Conservation (phyloP, 257 asterid genomes). For the Ehretia macrophylla region DNA sequence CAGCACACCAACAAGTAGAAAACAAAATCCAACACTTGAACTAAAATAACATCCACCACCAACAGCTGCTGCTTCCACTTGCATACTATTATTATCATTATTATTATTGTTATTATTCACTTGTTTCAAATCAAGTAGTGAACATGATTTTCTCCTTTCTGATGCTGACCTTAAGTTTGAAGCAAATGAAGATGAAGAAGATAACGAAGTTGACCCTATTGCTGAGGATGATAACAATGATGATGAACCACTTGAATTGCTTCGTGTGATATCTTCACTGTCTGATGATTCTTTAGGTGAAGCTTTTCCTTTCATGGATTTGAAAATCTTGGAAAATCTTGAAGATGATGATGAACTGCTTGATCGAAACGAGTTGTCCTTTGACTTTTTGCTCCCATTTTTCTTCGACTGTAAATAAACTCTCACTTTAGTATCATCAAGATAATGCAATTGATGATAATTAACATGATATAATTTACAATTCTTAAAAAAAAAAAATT, state of each 20-base stretch:
- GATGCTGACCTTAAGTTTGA: conserved; percentile 24
- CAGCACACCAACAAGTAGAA: conserved; percentile 37
- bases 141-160: not conserved
- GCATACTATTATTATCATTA: not conserved
- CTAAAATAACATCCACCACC: not conserved
- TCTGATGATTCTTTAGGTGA: not conserved
- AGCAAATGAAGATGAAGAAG: conserved; percentile 16
- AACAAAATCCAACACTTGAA: conserved; percentile 23
- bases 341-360: not conserved
- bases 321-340: not conserved
- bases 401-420: conserved; percentile 1
- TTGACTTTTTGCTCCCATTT: not conserved
- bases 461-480: no score
- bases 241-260: conserved; percentile 21
- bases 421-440: not conserved
- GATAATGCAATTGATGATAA: no score
- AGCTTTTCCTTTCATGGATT: not conserved
- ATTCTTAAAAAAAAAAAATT: no score
- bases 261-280: not conserved
- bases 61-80: conserved; percentile 2
- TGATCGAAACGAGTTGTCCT: not conserved
- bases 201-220: not conserved
- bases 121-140: conserved; percentile 22
- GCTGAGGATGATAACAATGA: conserved; percentile 32
- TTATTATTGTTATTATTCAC: not conserved